Evolutionary conservation across 2,329 filamentous ascomycete species (phyloP), one percentile per base, ranked within the genome.

Genomic region (Alternaria consortialis): DNA sequence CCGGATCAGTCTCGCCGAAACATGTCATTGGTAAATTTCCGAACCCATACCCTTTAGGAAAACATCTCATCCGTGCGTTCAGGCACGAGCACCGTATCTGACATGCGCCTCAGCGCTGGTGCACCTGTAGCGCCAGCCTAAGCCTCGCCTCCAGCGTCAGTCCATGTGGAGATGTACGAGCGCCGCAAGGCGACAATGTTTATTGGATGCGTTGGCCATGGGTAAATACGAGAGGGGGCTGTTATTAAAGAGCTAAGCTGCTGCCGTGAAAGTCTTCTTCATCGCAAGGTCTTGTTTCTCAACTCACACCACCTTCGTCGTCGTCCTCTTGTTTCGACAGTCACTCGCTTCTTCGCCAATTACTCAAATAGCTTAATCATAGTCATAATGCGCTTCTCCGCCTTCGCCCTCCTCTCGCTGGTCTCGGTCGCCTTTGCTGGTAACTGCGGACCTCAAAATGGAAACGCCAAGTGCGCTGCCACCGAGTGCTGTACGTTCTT

Each of bases 401-500:
- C 69, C 39, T 29, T 75, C 56, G 65, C 71, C 58, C 42, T 72
- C 46, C 32, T 75, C 32, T 70, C 72, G 40, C 66, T 78, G 50
- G 71, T 67, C 34, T 68, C 69, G 34, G 60, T 67, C 11, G 72
- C 60, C 36, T 56, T 76, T 27, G 74, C 74, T 42, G 70, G 66
- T 55, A 77, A 79, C 57, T 80, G 78, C 62, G 77, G 78, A 8
- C 76, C 77, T 12, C 34, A 70, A 32, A 74, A 76, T 57, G 63
- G 65, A 46, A 76, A 77, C 36, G 63, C 73, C 40, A 64, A 73
- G 29, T 80, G 77, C 65, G 75, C 69, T 42, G 60, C 66, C 9
- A 70, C 66, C 46, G 73, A 74, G 60, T 80, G 77, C 71, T 80
- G 77, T 78, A 70, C 20, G 74, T 71, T 13, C 23, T 25, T 7